Evolutionary conservation across 2,329 filamentous ascomycete genomes (phyloP).

Genomic region (Plectosphaerella sp.): DNA sequence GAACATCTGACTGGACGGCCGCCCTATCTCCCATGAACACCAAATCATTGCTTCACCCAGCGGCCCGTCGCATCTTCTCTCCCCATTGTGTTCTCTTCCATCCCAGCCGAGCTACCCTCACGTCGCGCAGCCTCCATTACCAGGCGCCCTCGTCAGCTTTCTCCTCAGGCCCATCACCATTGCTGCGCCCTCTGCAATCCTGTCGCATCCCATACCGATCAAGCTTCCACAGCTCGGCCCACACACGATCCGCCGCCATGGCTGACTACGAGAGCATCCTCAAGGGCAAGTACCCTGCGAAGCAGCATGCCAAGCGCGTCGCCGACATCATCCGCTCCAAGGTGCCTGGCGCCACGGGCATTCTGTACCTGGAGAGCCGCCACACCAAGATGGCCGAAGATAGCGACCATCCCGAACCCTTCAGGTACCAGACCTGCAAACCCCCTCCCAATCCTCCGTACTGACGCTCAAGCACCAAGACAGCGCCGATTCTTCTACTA

Average conservation of each 20-base stretch:
- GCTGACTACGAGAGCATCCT: conserved; percentile 46
- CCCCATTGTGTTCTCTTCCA: too few relatives aligned
- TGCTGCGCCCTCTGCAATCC: too few relatives aligned
- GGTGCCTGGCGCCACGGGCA: conserved; percentile 58
- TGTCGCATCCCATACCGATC: too few relatives aligned
- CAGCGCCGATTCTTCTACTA: conserved; percentile 96
- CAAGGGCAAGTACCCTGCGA: conserved; percentile 72
- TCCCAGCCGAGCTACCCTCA: too few relatives aligned
- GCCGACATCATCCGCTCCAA: conserved; percentile 69
- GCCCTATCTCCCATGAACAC: too few relatives aligned
- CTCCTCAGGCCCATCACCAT: too few relatives aligned
- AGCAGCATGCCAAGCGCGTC: conserved; percentile 81
- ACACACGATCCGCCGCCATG: background rate
- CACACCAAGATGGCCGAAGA: conserved; percentile 81
- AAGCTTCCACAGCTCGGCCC: too few relatives aligned
- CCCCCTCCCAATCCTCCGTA: conserved; percentile 1
- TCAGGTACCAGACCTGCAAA: conserved; percentile 51
- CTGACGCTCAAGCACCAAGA: conserved; percentile 34
- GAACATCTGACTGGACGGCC: too few relatives aligned
- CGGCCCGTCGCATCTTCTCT: too few relatives aligned
- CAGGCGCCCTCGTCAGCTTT: too few relatives aligned
- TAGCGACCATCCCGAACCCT: conserved; percentile 77
- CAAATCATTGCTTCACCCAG: too few relatives aligned
- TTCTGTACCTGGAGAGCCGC: conserved; percentile 86
- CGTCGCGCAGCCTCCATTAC: too few relatives aligned